These are phyloP conservation scores for Cercospora citrullina DNA, from an alignment of 2,329 filamentous ascomycete genomes.

Conservation along the genomic window DNA sequence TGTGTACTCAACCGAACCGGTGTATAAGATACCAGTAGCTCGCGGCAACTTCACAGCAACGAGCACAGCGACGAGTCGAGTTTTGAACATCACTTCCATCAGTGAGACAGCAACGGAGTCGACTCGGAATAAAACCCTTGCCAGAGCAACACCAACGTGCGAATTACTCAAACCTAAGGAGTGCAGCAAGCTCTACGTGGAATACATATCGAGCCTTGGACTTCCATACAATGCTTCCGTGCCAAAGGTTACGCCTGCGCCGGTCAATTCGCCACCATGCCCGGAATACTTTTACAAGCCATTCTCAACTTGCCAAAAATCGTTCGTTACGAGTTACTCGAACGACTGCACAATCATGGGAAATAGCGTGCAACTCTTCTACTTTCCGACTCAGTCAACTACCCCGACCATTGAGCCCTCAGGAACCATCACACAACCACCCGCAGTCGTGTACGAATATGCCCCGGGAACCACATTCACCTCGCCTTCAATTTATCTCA, in stretches of 20 bases:
- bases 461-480: conserved; percentile 27
- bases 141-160: conserved; percentile 4
- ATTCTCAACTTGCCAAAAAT: conserved; percentile 14
- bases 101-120: background rate
- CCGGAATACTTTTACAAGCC: conserved; percentile 22
- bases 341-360: conserved; percentile 23
- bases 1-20: conserved; percentile 24
- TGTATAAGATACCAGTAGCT: conserved; percentile 21
- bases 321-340: background rate
- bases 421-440: conserved; percentile 10
- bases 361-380: conserved; percentile 28
- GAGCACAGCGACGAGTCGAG: conserved; percentile 6
- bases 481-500: conserved; percentile 29
- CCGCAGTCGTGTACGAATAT: conserved; percentile 16
- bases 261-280: conserved; percentile 26
- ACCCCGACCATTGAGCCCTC: conserved; percentile 8
- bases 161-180: conserved; percentile 17
- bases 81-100: conserved; percentile 20
- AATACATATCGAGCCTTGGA: conserved; percentile 27
- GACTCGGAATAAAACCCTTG: background rate
- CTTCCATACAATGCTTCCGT: conserved; percentile 22
- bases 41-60: conserved; percentile 23
- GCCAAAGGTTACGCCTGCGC: conserved; percentile 26
- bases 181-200: conserved; percentile 26
- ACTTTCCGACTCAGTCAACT: conserved; percentile 22